Evolutionary conservation across 106 monocot genomes (phyloP), one percentile per base, ranked within the genome.

Genomic region (Dendrobium huoshanense): DNA sequence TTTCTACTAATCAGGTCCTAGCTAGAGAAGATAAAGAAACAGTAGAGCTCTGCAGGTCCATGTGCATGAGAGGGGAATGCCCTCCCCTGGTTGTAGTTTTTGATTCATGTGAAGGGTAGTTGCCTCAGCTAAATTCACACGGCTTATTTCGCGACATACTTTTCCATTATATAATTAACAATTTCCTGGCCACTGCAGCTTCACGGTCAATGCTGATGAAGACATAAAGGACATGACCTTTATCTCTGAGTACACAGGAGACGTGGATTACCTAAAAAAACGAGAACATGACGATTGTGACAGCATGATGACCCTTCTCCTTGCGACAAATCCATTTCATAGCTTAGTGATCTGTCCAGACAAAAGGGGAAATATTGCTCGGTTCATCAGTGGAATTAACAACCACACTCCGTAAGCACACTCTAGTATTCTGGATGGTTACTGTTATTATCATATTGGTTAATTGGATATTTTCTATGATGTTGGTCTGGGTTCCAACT

Each of bases 301-400:
- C 75, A 90, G 93, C 80, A 88, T 96, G 79, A 96, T 96, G 96
- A 96, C 96, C 31, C 91, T 96, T 68, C 89, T 96, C 31, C 79
- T 93, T 45, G 85, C 91, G 40, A 33, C 72, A 78, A 75, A 91
- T 33, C 75, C 89, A 40, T 88, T 88, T 27, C 43, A 85, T 31
- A 87, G 91, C 84, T 81, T 91, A 77, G 88, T 93, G 48, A 90
- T 96, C 22, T 96, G 93, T 77, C 96, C 91, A 40, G 93, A 96
- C 83, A 93, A 90, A 76, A 85, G 91, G 77, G 93, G 93, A 55
- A 96, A 96, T 78, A 91, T 93, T 37, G 91, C 93, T 49, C 88
- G 93, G 49, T 93, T 96, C 84, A 93, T 93, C 77, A 96, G 84
- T 85, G 96, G 95, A 84, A 92, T 95, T 77, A 95, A 95, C 86